Conservation (phyloP, 495 filamentous ascomycete genomes). For the Hyphodiscus hymeniophilus region DNA sequence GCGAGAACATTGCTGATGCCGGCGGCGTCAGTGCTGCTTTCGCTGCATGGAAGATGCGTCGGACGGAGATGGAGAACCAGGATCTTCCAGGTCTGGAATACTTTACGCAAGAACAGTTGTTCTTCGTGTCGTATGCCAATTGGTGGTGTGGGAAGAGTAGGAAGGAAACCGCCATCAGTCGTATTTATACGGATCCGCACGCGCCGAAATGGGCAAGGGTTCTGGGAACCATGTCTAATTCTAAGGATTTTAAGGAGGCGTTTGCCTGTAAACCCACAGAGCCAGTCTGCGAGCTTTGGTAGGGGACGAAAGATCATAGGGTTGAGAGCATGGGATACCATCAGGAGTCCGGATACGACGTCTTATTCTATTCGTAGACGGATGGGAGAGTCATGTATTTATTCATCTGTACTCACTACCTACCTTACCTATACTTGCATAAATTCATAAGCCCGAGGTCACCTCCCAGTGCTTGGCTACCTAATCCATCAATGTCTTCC, state of each 20-base stretch:
- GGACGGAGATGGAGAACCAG: conserved; percentile 40
- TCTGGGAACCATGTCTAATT: conserved; percentile 57
- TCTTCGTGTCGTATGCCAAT: conserved; percentile 59
- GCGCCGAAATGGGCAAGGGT: conserved; percentile 54
- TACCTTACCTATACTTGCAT: too few relatives aligned
- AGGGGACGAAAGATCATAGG: not conserved
- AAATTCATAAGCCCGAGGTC: too few relatives aligned
- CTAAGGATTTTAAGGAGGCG: conserved; percentile 55
- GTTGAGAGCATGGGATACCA: not conserved
- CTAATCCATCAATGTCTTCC: too few relatives aligned
- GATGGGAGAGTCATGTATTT: too few relatives aligned
- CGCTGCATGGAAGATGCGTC: conserved; percentile 55
- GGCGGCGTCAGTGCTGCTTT: conserved; percentile 60
- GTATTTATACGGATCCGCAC: conserved; percentile 57
- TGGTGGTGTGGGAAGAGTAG: conserved; percentile 63
- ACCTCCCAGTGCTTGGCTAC: too few relatives aligned
- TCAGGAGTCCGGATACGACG: too few relatives aligned
- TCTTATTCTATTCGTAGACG: too few relatives aligned
- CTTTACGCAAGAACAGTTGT: conserved; percentile 65
- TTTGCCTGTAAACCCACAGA: conserved; percentile 57
- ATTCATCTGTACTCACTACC: too few relatives aligned
- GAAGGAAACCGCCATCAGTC: conserved; percentile 43
- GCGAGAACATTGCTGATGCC: conserved; percentile 72
- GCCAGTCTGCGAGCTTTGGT: conserved; percentile 67
- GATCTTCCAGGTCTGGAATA: conserved; percentile 54